These are phyloP conservation scores for Talaromyces sp. DNA, from an alignment of 2,329 filamentous ascomycete species.

Conservation along the genomic window DNA sequence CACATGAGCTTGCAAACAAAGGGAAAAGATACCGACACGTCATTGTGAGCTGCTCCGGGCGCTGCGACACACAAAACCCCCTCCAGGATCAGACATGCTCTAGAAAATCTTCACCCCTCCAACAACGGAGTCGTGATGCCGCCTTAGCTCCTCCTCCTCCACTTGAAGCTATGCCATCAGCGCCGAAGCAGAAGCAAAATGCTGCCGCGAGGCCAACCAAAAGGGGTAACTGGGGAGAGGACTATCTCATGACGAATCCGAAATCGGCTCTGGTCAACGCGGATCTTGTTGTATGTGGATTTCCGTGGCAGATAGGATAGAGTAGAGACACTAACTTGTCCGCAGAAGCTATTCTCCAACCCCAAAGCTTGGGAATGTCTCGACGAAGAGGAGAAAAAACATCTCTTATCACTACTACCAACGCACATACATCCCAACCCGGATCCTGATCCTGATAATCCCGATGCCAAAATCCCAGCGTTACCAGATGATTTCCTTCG, in stretches of 20 bases:
- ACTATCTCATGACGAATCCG: constrained; percentile 34
- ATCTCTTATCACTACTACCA: constrained; percentile 37
- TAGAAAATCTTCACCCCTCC: not conserved
- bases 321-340: not conserved
- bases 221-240: constrained; percentile 35
- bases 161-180: constrained; percentile 24
- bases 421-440: constrained; percentile 36
- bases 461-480: constrained; percentile 30
- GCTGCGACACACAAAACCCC: not conserved
- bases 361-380: constrained; percentile 40
- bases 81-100: not conserved
- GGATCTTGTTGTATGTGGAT: constrained; percentile 35
- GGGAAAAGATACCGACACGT: not conserved
- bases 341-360: constrained; percentile 35
- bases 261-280: constrained; percentile 32
- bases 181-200: constrained; percentile 22
- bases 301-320: not conserved
- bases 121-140: constrained; percentile 14
- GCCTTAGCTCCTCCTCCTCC: constrained; percentile 17
- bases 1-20: constrained; percentile 3
- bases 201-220: constrained; percentile 25
- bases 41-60: not conserved
- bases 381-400: constrained; percentile 37
- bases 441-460: constrained; percentile 23
- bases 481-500: constrained; percentile 38